Evolutionary conservation across 2,329 filamentous ascomycete species (phyloP).

Genomic region (Tympanopsis confertula): DNA sequence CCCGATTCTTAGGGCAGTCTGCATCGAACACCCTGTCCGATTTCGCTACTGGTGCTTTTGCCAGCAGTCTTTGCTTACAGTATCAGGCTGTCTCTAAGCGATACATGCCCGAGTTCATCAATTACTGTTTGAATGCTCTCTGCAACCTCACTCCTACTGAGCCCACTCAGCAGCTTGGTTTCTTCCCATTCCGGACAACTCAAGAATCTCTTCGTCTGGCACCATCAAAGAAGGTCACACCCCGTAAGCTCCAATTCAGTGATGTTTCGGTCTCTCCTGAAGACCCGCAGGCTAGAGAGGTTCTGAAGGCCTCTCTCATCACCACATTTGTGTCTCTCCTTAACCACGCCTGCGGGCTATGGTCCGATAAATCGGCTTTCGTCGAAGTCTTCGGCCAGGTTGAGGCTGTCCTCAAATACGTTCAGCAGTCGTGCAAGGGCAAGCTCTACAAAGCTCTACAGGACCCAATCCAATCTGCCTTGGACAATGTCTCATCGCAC

Average conservation of each 20-base stretch:
- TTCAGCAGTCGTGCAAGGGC: constrained; percentile 36
- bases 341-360: constrained; percentile 57
- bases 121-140: constrained; percentile 68
- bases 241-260: constrained; percentile 44
- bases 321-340: constrained; percentile 54
- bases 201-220: constrained; percentile 36
- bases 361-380: constrained; percentile 65
- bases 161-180: constrained; percentile 30
- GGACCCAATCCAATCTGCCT: constrained; percentile 26
- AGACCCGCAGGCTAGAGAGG: constrained; percentile 8
- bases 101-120: constrained; percentile 79
- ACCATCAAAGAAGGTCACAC: constrained; percentile 21
- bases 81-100: constrained; percentile 77
- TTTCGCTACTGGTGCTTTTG: constrained; percentile 62
- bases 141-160: constrained; percentile 50
- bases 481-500: constrained; percentile 35
- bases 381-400: constrained; percentile 65
- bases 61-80: constrained; percentile 68
- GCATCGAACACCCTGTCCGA: constrained; percentile 54
- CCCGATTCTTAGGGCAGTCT: constrained; percentile 70
- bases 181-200: constrained; percentile 51
- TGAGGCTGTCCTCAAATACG: constrained; percentile 43
- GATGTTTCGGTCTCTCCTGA: constrained; percentile 33
- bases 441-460: constrained; percentile 34
- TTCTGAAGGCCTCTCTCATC: constrained; percentile 45